phyloP scores from a whole-genome alignment of 2,329 filamentous ascomycete species.

The Penicillium frequentans region DNA sequence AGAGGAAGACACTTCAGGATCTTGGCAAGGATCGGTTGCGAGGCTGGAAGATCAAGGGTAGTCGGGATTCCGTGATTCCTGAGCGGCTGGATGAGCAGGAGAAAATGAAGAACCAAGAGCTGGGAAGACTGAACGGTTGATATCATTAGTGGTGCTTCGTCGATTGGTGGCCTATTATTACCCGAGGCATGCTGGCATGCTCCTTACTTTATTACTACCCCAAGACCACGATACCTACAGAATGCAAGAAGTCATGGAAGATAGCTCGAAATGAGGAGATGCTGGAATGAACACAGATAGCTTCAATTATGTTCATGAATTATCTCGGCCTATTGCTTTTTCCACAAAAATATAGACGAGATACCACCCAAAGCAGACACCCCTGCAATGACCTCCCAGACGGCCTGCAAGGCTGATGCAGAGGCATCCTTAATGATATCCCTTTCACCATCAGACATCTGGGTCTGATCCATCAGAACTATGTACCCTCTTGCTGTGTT shows the following conservation, averaged over 20 bases:
- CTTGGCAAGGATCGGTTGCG: constrained; percentile 48
- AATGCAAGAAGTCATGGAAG: background rate
- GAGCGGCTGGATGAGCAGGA: constrained; percentile 47
- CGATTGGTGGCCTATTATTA: background rate
- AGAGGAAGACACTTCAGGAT: constrained; percentile 52
- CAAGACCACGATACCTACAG: background rate
- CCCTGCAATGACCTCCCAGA: constrained; percentile 30
- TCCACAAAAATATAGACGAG: constrained; percentile 22
- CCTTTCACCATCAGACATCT: constrained; percentile 12
- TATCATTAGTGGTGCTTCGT: background rate
- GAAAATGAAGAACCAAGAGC: constrained; percentile 33
- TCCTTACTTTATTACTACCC: background rate
- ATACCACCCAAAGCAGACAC: constrained; percentile 26
- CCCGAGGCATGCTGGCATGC: background rate
- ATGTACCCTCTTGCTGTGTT: constrained; percentile 14
- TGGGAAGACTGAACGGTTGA: constrained; percentile 34
- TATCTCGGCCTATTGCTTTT: background rate
- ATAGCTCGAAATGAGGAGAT: background rate
- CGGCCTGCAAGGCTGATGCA: constrained; percentile 20
- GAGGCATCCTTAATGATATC: constrained; percentile 16
- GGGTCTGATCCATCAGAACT: constrained; percentile 16
- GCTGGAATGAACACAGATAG: background rate
- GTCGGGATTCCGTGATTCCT: constrained; percentile 48
- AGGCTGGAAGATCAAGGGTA: constrained; percentile 50
- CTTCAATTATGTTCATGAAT: background rate